These are phyloP conservation scores for Apophysomyces sp. DNA, from an alignment of 371 early-diverging fungal genomes.

Conservation along the genomic window DNA sequence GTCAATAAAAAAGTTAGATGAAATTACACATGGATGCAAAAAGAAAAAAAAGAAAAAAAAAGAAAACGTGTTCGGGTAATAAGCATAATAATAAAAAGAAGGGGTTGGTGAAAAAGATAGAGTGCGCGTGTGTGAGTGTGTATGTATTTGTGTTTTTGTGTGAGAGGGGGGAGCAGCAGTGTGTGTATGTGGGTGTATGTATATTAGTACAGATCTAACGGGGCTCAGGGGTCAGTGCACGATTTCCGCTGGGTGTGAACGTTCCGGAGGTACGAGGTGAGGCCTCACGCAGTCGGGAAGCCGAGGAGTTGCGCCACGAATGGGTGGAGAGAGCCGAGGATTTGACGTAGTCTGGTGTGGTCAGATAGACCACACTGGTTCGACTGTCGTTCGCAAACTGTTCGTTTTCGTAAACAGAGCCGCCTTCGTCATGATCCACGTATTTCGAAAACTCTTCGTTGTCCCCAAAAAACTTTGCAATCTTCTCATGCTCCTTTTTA, in stretches of 20 bases:
- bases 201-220: not conserved
- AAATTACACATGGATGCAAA: not conserved
- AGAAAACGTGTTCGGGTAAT: not conserved
- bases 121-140: no score
- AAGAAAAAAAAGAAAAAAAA: not conserved
- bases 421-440: conserved; percentile 7
- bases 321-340: conserved; percentile 29
- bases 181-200: no score
- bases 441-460: conserved; percentile 44
- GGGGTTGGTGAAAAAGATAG: no score
- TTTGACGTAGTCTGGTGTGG: conserved; percentile 37
- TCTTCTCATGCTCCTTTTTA: conserved; percentile 41
- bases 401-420: not conserved
- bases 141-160: not conserved
- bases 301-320: conserved; percentile 21
- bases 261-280: not conserved
- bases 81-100: not conserved
- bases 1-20: no score
- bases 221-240: not conserved
- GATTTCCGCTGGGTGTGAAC: not conserved
- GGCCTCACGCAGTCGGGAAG: conserved; percentile 2
- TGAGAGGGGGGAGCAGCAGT: not conserved
- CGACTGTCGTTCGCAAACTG: conserved; percentile 6
- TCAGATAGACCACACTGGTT: conserved; percentile 32
- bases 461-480: conserved; percentile 39